phyloP scores from a whole-genome alignment of 192 early-diverging fungal genomes.

The Coemansia sp. region DNA sequence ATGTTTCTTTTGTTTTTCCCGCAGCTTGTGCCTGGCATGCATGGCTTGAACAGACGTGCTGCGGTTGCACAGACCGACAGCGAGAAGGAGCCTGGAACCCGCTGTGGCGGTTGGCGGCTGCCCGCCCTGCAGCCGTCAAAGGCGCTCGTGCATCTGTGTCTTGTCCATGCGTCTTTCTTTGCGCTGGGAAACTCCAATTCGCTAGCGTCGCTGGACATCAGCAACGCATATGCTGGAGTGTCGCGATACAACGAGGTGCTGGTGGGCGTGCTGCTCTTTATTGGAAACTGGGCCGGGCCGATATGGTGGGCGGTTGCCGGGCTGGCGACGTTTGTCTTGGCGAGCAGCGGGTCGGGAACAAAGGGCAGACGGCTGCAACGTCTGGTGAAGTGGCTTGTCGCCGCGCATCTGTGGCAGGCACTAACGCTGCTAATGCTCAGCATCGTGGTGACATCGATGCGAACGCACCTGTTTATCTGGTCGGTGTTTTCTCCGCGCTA shows the following conservation, averaged over 20 bases:
- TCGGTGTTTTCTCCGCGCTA: slow-evolving; percentile 83
- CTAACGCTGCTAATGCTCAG: slow-evolving; percentile 60
- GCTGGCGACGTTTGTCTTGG: slow-evolving; percentile 20
- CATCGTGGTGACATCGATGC: slow-evolving; percentile 63
- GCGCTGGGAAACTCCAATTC: slow-evolving; percentile 75
- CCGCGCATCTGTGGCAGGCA: slow-evolving; percentile 48
- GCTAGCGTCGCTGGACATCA: slow-evolving; percentile 75
- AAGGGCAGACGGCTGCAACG: not conserved
- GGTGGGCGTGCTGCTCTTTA: slow-evolving; percentile 70
- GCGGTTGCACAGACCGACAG: not conserved
- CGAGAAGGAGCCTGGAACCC: not conserved
- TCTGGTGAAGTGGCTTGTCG: slow-evolving; percentile 16
- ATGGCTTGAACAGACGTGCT: slow-evolving; percentile 1
- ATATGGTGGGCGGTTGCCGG: slow-evolving; percentile 65
- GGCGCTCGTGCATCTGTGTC: slow-evolving; percentile 47
- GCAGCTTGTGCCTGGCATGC: slow-evolving; percentile 17
- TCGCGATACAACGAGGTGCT: slow-evolving; percentile 61
- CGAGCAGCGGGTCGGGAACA: not conserved
- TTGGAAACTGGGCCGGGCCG: slow-evolving; percentile 71
- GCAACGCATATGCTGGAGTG: slow-evolving; percentile 75
- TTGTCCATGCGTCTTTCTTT: slow-evolving; percentile 64
- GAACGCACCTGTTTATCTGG: slow-evolving; percentile 79
- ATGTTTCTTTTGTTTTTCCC: slow-evolving; percentile 54
- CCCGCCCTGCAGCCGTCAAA: slow-evolving; percentile 31
- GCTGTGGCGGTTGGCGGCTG: not conserved